Evolutionary conservation across 2,329 filamentous ascomycete genomes (phyloP).

Genomic region (Podosphaera xanthii): DNA sequence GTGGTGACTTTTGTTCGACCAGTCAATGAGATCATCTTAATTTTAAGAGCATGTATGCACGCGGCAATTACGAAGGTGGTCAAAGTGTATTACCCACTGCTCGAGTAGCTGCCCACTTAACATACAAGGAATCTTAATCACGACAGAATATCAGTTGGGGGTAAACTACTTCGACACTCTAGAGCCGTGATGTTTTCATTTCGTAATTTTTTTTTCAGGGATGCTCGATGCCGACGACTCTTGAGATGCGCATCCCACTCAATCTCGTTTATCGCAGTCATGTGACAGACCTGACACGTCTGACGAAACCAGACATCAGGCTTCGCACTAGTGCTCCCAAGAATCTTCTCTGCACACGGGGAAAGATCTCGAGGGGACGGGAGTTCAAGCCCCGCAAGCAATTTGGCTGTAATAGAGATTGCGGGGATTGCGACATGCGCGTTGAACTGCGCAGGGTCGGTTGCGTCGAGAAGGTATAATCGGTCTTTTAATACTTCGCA

Average conservation of each 20-base stretch:
- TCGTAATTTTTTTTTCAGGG: constrained; percentile 11
- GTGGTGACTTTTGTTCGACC: no score
- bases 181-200: not conserved
- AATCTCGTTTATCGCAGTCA: constrained; percentile 32
- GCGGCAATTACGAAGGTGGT: no score
- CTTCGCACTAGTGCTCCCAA: constrained; percentile 26
- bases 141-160: no score
- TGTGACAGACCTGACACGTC: constrained; percentile 52
- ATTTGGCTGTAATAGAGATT: constrained; percentile 33
- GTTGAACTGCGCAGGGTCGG: constrained; percentile 38
- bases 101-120: no score
- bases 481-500: constrained; percentile 24
- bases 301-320: constrained; percentile 25
- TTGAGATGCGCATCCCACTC: constrained; percentile 25
- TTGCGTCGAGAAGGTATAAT: constrained; percentile 66
- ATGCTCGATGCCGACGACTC: constrained; percentile 20
- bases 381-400: constrained; percentile 30
- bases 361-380: constrained; percentile 31
- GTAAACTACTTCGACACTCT: no score
- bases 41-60: no score
- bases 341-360: constrained; percentile 28
- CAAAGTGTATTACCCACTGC: no score
- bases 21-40: no score
- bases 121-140: no score
- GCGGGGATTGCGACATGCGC: constrained; percentile 43